Conservation (phyloP, 2,329 filamentous ascomycete genomes). For the Colletotrichum sp. region DNA sequence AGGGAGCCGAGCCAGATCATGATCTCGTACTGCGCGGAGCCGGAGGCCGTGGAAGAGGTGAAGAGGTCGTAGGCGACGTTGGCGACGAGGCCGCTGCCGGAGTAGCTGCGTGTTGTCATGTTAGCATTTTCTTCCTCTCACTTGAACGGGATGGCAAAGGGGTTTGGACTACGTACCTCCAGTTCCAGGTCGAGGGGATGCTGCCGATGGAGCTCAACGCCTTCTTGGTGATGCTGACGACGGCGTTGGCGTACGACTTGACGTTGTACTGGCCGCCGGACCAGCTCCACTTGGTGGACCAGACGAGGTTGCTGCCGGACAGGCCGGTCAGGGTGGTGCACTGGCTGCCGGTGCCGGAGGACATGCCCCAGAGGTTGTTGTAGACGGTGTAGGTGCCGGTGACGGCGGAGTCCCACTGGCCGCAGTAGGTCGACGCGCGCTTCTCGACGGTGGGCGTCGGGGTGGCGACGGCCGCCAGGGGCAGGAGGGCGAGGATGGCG, state of each 20-base stretch:
- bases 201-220: slow-evolving; percentile 33
- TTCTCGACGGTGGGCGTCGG: slow-evolving; percentile 18
- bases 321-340: slow-evolving; percentile 43
- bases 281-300: slow-evolving; percentile 46
- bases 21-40: slow-evolving; percentile 59
- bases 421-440: slow-evolving; percentile 25
- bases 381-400: slow-evolving; percentile 33
- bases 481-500: slow-evolving; percentile 13
- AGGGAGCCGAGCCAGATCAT: slow-evolving; percentile 68
- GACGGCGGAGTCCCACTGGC: slow-evolving; percentile 26
- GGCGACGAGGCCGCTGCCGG: slow-evolving; percentile 43
- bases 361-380: slow-evolving; percentile 46
- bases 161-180: slow-evolving; percentile 26
- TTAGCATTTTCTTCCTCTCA: background rate
- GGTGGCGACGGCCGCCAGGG: slow-evolving; percentile 16
- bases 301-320: slow-evolving; percentile 36
- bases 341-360: slow-evolving; percentile 38
- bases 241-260: slow-evolving; percentile 47
- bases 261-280: slow-evolving; percentile 39
- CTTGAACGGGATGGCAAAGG: background rate
- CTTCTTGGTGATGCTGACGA: slow-evolving; percentile 29
- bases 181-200: slow-evolving; percentile 37
- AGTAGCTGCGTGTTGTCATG: slow-evolving; percentile 30
- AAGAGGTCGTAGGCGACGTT: slow-evolving; percentile 68
- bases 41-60: slow-evolving; percentile 50